Conservation (phyloP, 2,329 filamentous ascomycete genomes). For the Neonectria magnoliae region DNA sequence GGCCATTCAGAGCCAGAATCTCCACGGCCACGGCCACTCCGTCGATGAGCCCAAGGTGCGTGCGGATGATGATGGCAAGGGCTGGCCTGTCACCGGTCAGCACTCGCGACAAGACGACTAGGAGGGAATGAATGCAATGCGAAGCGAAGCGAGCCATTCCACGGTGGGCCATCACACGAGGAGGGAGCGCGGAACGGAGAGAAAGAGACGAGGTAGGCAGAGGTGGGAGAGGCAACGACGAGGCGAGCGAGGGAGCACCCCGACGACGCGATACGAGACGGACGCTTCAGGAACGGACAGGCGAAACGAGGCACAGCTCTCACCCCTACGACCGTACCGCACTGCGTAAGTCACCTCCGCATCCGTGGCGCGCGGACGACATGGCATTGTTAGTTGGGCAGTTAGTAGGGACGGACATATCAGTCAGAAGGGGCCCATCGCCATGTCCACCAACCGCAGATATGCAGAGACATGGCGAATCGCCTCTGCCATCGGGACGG, state of each 20-base stretch:
- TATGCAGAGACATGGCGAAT: conserved; percentile 25
- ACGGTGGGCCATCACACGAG: neutral
- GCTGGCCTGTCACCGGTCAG: neutral
- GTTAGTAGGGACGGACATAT: neutral
- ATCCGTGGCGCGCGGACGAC: neutral
- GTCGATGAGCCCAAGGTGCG: neutral
- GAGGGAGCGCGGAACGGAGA: neutral
- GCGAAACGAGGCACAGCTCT: conserved; percentile 20
- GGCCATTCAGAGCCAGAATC: neutral
- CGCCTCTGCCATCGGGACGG: conserved; percentile 25
- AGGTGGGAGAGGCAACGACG: neutral
- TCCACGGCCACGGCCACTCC: neutral
- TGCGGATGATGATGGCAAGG: neutral
- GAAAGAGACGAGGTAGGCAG: neutral
- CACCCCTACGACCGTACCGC: neutral
- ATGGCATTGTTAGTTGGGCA: no score
- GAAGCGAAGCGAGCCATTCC: neutral
- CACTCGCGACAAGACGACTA: conserved; percentile 1
- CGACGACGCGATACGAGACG: conserved; percentile 20
- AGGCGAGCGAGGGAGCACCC: neutral
- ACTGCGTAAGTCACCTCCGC: neutral
- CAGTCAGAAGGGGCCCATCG: neutral
- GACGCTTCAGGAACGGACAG: conserved; percentile 25
- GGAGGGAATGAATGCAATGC: neutral
- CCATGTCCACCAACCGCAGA: conserved; percentile 25